Conservation (phyloP, 345 rosid genomes). For the Capsella bursapastoris region DNA sequence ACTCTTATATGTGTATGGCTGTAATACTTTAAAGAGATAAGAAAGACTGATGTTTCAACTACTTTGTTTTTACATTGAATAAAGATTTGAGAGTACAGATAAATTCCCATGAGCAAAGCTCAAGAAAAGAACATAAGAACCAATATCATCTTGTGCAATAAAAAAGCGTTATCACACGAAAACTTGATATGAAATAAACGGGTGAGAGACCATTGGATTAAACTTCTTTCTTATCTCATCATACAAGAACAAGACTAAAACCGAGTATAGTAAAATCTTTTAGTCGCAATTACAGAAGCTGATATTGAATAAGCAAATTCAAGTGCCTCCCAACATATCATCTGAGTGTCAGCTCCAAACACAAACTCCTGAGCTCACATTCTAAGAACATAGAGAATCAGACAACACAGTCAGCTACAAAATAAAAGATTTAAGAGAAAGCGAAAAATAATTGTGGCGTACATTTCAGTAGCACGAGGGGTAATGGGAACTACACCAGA, state of each 20-base stretch:
- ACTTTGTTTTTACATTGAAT: conserved; percentile 27
- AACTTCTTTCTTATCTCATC: conserved; percentile 22
- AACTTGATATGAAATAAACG: not conserved
- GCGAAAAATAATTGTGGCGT: conserved; percentile 9
- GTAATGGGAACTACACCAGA: conserved; percentile 69
- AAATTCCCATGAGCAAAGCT: conserved; percentile 8
- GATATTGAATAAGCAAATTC: conserved; percentile 6
- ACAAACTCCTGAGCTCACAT: conserved; percentile 39
- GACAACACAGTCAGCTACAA: conserved; percentile 2
- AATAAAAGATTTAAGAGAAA: not conserved
- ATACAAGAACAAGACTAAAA: conserved; percentile 16
- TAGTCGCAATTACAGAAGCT: conserved; percentile 3
- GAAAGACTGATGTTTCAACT: conserved; percentile 3
- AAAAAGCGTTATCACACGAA: conserved; percentile 7
- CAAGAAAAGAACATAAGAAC: not conserved
- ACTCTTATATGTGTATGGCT: conserved; percentile 22
- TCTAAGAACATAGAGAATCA: conserved; percentile 30
- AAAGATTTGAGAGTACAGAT: conserved; percentile 32
- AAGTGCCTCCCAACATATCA: conserved; percentile 9
- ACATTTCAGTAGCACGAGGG: conserved; percentile 71
- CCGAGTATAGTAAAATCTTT: not conserved
- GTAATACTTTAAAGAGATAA: conserved; percentile 32
- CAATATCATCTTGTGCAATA: not conserved
- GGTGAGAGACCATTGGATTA: not conserved
- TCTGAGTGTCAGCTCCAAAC: conserved; percentile 23